Evolutionary conservation across 306 rosid species (phyloP), one percentile per base, ranked within the genome.

Genomic region (Casuarina glauca): DNA sequence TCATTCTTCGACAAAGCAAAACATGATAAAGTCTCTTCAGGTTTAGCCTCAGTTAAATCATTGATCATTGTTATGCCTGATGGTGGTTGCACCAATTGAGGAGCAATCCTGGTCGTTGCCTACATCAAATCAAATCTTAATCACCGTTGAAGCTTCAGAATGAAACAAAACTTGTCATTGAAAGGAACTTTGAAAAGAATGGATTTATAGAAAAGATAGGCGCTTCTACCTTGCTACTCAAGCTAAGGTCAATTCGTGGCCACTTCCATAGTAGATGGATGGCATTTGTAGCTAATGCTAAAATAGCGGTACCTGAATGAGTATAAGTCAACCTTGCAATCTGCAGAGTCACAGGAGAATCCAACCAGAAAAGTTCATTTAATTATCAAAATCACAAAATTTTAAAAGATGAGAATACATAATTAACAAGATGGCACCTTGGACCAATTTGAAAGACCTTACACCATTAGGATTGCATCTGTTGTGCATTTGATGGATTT

Each of bases 1-100:
- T 88, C 92, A 43, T 88, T 88, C 81, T 88, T 88, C 61, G 92
- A 88, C 78, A 88, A 76, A 77, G 92, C 92, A 57, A 88, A 88
- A 82, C 92, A 88, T 70, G 90, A 86, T 46, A 86, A 81, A 49
- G 92, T 82, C 61, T 88, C 88, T 73, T 84, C 92, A 39, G 90
- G 79, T 72, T 84, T 86, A 70, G 90, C 73, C 76, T 84, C 92
- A 81, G 82, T 64, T 74, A 88, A 57, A 63, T 88, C 92, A 74
- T 88, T 88, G 79, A 85, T 86, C 92, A 88, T 88, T 57, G 86
- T 49, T 76, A 88, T 86, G 79, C 92, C 92, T 71, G 88, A 84
- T 53, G 92, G 0, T 66, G 88, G 88, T 72, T 88, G 92, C 83
- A 86, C 80, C 17, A 86, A 76, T 78, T 88, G 92, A 75, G 92